Percentiles rank a stretch among this genome's conserved stretches.
Conservation (phyloP, 805 yeast species). For the Spencermartinsiella europaea region DNA sequence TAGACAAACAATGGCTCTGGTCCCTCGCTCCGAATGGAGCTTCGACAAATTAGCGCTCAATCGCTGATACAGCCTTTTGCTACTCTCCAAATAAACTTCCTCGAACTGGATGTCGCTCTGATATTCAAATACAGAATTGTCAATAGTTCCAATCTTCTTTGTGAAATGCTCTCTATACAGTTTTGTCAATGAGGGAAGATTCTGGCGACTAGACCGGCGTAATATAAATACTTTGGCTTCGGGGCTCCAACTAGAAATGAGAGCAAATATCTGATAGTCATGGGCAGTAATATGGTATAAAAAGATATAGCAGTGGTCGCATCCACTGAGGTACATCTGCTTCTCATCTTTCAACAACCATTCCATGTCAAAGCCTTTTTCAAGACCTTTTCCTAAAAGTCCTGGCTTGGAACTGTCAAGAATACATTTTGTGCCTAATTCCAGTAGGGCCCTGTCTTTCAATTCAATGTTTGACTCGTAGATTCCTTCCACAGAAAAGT, state of each 20-base stretch:
- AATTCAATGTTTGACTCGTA: slow-evolving; percentile 71
- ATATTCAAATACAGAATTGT: slow-evolving; percentile 43
- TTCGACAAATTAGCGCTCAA: slow-evolving; percentile 50
- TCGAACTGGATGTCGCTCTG: slow-evolving; percentile 51
- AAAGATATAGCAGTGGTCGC: slow-evolving; percentile 55
- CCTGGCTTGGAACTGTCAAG: slow-evolving; percentile 74
- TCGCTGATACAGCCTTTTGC: slow-evolving; percentile 51
- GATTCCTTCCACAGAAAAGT: slow-evolving; percentile 56
- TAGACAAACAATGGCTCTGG: slow-evolving; percentile 58
- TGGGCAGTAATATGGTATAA: slow-evolving; percentile 65
- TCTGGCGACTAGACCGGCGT: slow-evolving; percentile 63
- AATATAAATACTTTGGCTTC: slow-evolving; percentile 49
- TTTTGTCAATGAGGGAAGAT: slow-evolving; percentile 49
- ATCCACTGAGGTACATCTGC: slow-evolving; percentile 49
- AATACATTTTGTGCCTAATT: slow-evolving; percentile 66
- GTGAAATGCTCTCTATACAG: slow-evolving; percentile 12
- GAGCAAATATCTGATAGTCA: slow-evolving; percentile 66
- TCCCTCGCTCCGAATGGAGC: slow-evolving; percentile 60
- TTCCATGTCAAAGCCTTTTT: slow-evolving; percentile 70
- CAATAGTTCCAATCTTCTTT: background rate
- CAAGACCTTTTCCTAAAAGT: slow-evolving; percentile 77
- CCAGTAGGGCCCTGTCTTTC: slow-evolving; percentile 69
- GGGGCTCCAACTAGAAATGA: slow-evolving; percentile 61
- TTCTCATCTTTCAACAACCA: slow-evolving; percentile 39
- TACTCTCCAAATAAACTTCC: slow-evolving; percentile 48